Evolutionary conservation across 805 yeast genomes (phyloP), one percentile per base, ranked within the genome.

Genomic region (Kluyveromyces aestuarii): DNA sequence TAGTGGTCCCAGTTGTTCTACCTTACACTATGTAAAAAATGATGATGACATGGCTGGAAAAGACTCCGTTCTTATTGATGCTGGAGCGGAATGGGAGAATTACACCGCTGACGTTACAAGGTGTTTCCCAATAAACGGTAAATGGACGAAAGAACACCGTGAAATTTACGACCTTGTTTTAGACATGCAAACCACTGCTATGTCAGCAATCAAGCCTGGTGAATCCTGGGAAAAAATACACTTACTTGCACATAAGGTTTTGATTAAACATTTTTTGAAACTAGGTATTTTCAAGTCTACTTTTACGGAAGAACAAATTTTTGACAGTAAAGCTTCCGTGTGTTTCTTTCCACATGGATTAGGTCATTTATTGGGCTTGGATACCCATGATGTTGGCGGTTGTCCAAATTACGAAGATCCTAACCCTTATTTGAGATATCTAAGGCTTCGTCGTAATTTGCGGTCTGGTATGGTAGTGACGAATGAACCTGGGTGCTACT

Each of bases 341-440:
- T 78, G 84, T 19, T 91, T 91, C 68, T 87, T 82, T 66, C 99
- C 99, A 2, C 99, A 93, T 62, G 99, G 99, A 0, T 71, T 93
- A 49, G 99, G 99, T 13, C 99, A 91, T 62, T 72, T 88, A 60
- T 69, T 91, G 39, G 99, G 99, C 21, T 75, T 91, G 84, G 96
- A 91, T 62, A 89, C 96, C 2, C 99, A 93, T 66, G 99, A 91
- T 67, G 95, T 88, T 43, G 98, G 87, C 40, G 98, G 99, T 1
- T 62, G 74, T 53, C 81, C 98, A 14, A 81, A 91, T 65, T 90
- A 90, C 63, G 78, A 81, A 2, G 99, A 91, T 63, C 76, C 85
- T 8, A 82, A 93, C 63, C 85, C 86, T 27, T 73, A 84, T 67
- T 75, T 88, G 58, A 71, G 76, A 50, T 88, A 86, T 62, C 75